Conservation (phyloP, 176 grass and related monocot genomes). For the Olyra latifolia region DNA sequence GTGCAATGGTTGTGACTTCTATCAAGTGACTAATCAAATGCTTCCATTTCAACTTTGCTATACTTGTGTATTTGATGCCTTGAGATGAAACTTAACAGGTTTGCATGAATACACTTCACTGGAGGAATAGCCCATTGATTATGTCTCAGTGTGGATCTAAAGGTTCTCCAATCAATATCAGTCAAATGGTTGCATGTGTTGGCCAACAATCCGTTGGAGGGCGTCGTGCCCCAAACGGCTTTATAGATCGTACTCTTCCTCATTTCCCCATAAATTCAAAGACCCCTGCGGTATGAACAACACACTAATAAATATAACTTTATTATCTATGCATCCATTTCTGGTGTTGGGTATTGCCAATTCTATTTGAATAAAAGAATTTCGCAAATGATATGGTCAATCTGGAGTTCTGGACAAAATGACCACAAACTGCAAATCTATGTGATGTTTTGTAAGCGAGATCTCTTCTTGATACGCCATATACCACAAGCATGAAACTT, state of each 20-base stretch:
- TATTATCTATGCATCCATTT: constrained; percentile 32
- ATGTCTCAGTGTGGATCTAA: constrained; percentile 99
- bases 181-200: constrained; percentile 98
- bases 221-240: constrained; percentile 82
- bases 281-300: constrained; percentile 79
- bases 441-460: background rate
- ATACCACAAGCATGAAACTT: background rate
- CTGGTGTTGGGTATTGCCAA: background rate
- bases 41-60: constrained; percentile 16
- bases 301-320: constrained; percentile 35
- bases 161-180: constrained; percentile 97
- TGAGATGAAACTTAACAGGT: constrained; percentile 50
- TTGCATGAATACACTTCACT: constrained; percentile 80
- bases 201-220: constrained; percentile 98
- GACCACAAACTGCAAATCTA: constrained; percentile 7
- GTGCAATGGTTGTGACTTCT: constrained; percentile 6
- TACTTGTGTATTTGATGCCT: constrained; percentile 15
- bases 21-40: background rate
- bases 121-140: constrained; percentile 96
- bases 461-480: background rate
- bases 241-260: constrained; percentile 93
- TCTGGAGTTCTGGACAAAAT: background rate
- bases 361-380: constrained; percentile 12
- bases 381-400: constrained; percentile 1
- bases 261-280: constrained; percentile 96